Percentiles rank a stretch among this genome's conserved stretches.
These are phyloP conservation scores for Epichloe aotearoae DNA, from an alignment of 2,329 filamentous ascomycete genomes.

Conservation along the genomic window DNA sequence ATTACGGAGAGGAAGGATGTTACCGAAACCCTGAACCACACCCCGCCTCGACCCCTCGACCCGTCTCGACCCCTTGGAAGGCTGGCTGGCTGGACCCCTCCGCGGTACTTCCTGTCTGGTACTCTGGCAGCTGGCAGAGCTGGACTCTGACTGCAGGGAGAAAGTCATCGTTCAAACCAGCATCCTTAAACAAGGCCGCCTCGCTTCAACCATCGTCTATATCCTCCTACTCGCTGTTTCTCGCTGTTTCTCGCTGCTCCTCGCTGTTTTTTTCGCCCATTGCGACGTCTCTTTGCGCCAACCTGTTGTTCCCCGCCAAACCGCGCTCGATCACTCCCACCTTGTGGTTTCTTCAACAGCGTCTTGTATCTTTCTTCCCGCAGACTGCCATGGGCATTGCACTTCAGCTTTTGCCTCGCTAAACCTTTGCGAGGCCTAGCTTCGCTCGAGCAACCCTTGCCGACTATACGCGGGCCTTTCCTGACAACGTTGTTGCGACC, in stretches of 20 bases:
- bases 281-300: neutral
- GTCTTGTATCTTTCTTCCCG: neutral
- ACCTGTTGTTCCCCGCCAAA: neutral
- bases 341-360: neutral
- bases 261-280: neutral
- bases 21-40: neutral
- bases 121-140: neutral
- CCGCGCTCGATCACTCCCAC: neutral
- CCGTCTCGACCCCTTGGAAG: neutral
- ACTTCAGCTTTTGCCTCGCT: slow-evolving; percentile 19
- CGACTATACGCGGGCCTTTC: neutral
- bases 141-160: neutral
- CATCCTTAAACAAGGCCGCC: neutral
- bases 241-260: no score
- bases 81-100: no score
- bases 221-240: neutral
- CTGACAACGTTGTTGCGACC: neutral
- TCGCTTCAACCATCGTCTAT: neutral
- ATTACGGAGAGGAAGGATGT: no score
- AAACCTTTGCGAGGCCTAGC: slow-evolving; percentile 16
- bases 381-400: slow-evolving; percentile 18
- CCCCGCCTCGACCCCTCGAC: neutral
- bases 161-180: neutral
- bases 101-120: neutral
- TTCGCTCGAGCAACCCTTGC: slow-evolving; percentile 2